Evolutionary conservation across 202 grass and related monocot genomes (phyloP).

Genomic region (Schoenoplectus triqueter): DNA sequence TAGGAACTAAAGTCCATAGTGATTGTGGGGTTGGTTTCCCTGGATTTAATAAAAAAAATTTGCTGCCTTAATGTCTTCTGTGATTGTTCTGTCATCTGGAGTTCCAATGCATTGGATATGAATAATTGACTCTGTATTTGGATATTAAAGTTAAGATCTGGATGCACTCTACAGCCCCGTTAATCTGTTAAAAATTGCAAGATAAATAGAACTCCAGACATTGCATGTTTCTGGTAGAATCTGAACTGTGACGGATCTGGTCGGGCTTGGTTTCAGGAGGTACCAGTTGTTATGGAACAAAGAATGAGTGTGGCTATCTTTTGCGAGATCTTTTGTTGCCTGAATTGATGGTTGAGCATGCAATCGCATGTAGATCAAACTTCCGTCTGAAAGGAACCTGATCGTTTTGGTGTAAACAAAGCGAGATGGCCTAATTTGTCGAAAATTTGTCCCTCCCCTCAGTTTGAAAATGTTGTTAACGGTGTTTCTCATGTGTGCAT

Average conservation of each 20-base stretch:
- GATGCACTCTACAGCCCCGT: neutral
- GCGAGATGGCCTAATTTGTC: neutral
- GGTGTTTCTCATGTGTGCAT: too few species aligned
- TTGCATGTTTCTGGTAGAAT: neutral
- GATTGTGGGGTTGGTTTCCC: slow-evolving; percentile 3
- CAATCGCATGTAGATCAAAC: neutral
- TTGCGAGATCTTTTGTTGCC: neutral
- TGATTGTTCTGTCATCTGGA: neutral
- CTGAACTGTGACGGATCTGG: neutral
- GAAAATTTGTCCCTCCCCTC: too few species aligned
- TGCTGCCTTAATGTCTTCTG: neutral
- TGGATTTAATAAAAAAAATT: slow-evolving; percentile 21
- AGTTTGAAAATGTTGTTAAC: too few species aligned
- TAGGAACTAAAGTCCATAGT: slow-evolving; percentile 22
- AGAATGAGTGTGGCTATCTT: neutral
- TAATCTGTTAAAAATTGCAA: neutral
- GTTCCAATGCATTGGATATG: neutral
- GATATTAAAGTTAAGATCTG: neutral
- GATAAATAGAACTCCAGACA: neutral
- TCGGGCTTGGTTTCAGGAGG: neutral
- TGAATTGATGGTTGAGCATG: neutral
- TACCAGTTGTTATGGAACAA: neutral
- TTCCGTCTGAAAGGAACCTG: neutral
- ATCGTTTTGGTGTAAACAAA: neutral
- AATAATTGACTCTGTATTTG: slow-evolving; percentile 22